These are phyloP conservation scores for Aspergillus ochraceus DNA, from an alignment of 2,329 filamentous ascomycete species.

Conservation along the genomic window DNA sequence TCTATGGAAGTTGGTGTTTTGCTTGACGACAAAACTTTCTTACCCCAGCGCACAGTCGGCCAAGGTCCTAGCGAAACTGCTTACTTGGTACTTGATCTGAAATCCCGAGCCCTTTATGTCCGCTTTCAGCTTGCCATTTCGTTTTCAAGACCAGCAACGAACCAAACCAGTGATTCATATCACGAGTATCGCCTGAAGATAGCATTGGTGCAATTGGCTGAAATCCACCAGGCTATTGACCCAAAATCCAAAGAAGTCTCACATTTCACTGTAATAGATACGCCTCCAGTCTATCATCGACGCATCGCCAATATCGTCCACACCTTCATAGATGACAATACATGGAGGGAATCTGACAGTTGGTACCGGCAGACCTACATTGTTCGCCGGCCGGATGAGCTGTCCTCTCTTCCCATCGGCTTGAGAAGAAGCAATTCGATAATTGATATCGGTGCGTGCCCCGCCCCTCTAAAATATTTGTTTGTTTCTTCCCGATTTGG, in stretches of 20 bases:
- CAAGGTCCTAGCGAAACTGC: constrained; percentile 23
- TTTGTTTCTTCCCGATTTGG: not conserved
- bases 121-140: constrained; percentile 42
- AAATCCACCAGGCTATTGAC: constrained; percentile 36
- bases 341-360: constrained; percentile 58
- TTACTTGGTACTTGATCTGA: constrained; percentile 44
- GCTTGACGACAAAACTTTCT: constrained; percentile 56
- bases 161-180: not conserved
- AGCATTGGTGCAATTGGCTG: constrained; percentile 45
- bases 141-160: constrained; percentile 21
- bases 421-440: constrained; percentile 52
- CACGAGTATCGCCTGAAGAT: constrained; percentile 46
- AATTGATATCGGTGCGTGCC: constrained; percentile 58
- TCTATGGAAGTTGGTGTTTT: constrained; percentile 65
- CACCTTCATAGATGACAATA: constrained; percentile 44
- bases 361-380: constrained; percentile 68
- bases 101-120: constrained; percentile 45
- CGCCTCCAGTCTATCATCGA: constrained; percentile 48
- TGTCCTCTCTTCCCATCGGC: constrained; percentile 41
- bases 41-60: constrained; percentile 55
- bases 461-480: not conserved
- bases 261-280: constrained; percentile 42
- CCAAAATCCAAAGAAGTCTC: constrained; percentile 17
- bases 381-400: constrained; percentile 43
- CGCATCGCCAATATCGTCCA: constrained; percentile 32